Conservation (phyloP, 495 filamentous ascomycete genomes). For the Articulospora tetracladia region DNA sequence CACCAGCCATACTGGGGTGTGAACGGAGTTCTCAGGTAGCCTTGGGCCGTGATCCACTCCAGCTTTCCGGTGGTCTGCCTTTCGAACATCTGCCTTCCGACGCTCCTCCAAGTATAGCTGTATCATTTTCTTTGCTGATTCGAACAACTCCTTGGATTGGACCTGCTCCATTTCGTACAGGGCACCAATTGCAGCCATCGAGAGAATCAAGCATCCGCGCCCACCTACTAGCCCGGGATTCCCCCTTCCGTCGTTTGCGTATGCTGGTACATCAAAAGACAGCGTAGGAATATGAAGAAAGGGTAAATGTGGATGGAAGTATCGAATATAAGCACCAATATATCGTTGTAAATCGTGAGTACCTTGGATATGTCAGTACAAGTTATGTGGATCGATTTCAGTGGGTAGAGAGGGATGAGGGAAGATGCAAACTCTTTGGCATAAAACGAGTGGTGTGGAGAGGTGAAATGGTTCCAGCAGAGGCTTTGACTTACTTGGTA, state of each 20-base stretch:
- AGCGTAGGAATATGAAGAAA: constrained; percentile 92
- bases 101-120: constrained; percentile 90
- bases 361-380: not conserved
- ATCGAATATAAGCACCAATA: constrained; percentile 85
- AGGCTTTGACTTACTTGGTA: constrained; percentile 54
- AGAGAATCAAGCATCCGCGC: constrained; percentile 85
- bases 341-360: constrained; percentile 93
- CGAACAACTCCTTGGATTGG: constrained; percentile 82
- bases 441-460: no score
- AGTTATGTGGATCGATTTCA: not conserved
- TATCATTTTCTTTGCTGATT: constrained; percentile 93
- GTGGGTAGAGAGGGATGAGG: not conserved
- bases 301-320: constrained; percentile 92
- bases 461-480: not conserved
- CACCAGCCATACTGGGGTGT: constrained; percentile 95
- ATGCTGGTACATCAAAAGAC: constrained; percentile 76
- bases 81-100: constrained; percentile 82
- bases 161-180: constrained; percentile 84
- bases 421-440: no score
- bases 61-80: constrained; percentile 64
- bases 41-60: constrained; percentile 39
- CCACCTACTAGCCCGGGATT: constrained; percentile 67
- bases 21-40: constrained; percentile 60
- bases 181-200: constrained; percentile 94
- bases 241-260: constrained; percentile 50